phyloP scores from a whole-genome alignment of 805 yeast genomes.

The Zygoascus flipseniorum region DNA sequence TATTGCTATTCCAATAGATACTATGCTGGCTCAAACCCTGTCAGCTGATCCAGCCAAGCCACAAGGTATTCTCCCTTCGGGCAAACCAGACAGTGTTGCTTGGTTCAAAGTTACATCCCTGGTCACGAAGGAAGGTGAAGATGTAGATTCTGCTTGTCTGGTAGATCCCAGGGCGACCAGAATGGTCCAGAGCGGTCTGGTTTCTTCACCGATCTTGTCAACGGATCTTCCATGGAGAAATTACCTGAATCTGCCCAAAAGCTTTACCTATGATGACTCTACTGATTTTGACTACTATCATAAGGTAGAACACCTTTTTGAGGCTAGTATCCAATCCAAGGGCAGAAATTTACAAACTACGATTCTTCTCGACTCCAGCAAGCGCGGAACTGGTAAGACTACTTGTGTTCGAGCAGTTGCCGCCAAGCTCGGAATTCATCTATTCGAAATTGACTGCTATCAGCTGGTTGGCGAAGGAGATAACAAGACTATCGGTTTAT shows the following conservation, averaged over 20 bases:
- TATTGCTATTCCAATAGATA: conserved; percentile 72
- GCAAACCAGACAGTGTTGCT: conserved; percentile 62
- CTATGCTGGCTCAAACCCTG: conserved; percentile 52
- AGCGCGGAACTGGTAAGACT: conserved; percentile 73
- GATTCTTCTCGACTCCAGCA: conserved; percentile 56
- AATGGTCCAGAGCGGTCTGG: conserved; percentile 60
- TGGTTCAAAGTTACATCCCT: conserved; percentile 73
- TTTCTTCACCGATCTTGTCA: conserved; percentile 24
- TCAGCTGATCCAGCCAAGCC: conserved; percentile 17
- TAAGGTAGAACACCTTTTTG: conserved; percentile 45
- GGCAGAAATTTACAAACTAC: conserved; percentile 46
- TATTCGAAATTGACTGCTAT: conserved; percentile 61
- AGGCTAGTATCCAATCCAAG: conserved; percentile 33
- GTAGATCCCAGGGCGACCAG: conserved; percentile 64
- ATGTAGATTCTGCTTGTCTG: conserved; percentile 27
- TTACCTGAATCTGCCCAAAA: conserved; percentile 27
- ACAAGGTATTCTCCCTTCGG: conserved; percentile 41
- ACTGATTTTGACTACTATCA: conserved; percentile 40
- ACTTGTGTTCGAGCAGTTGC: conserved; percentile 51
- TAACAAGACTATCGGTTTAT: conserved; percentile 65
- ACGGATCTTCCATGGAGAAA: conserved; percentile 35
- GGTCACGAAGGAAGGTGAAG: conserved; percentile 10
- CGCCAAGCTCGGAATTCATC: conserved; percentile 52
- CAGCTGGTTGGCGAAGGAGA: conserved; percentile 65
- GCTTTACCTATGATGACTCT: conserved; percentile 35